A percentile compares a stretch with the other conserved stretches of the same genome.
These are phyloP conservation scores for Amborella trichopoda DNA, from an alignment of 164 flowering plant genomes.

Conservation along the genomic window DNA sequence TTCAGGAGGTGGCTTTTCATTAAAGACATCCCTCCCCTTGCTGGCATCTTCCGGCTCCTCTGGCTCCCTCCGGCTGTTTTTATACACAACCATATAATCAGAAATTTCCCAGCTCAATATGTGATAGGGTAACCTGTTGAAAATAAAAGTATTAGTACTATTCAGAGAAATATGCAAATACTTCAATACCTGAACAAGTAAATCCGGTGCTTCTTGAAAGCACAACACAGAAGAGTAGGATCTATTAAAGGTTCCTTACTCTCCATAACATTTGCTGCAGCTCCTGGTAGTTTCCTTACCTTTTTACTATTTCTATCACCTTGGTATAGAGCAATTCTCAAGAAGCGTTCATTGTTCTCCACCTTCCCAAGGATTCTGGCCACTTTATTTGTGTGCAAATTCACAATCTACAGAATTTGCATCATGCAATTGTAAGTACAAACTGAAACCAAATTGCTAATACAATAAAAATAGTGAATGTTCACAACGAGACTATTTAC, in stretches of 20 bases:
- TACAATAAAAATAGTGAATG: too few relatives aligned
- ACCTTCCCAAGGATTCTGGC: slow-evolving; percentile 93
- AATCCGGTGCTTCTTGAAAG: slow-evolving; percentile 94
- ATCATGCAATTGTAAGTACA: too few relatives aligned
- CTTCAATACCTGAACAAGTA: slow-evolving; percentile 72
- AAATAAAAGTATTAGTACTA: too few relatives aligned
- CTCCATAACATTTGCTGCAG: slow-evolving; percentile 85
- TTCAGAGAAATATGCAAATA: not conserved
- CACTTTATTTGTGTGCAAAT: slow-evolving; percentile 88
- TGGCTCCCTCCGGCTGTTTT: slow-evolving; percentile 81
- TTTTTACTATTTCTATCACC: slow-evolving; percentile 88
- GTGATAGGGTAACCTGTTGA: too few relatives aligned
- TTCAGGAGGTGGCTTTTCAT: slow-evolving; percentile 98
- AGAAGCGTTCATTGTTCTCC: slow-evolving; percentile 91
- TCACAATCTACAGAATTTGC: slow-evolving; percentile 59
- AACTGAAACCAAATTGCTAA: too few relatives aligned
- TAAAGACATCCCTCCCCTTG: slow-evolving; percentile 97
- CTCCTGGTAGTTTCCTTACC: slow-evolving; percentile 77
- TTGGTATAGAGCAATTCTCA: slow-evolving; percentile 88
- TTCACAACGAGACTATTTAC: too few relatives aligned
- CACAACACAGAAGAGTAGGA: slow-evolving; percentile 94
- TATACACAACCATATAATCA: too few relatives aligned
- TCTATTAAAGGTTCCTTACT: slow-evolving; percentile 87
- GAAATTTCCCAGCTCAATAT: too few relatives aligned
- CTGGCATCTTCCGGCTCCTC: slow-evolving; percentile 98